These are phyloP conservation scores for Allantophomopsis lycopodina DNA, from an alignment of 2,329 filamentous ascomycete genomes.

Conservation along the genomic window DNA sequence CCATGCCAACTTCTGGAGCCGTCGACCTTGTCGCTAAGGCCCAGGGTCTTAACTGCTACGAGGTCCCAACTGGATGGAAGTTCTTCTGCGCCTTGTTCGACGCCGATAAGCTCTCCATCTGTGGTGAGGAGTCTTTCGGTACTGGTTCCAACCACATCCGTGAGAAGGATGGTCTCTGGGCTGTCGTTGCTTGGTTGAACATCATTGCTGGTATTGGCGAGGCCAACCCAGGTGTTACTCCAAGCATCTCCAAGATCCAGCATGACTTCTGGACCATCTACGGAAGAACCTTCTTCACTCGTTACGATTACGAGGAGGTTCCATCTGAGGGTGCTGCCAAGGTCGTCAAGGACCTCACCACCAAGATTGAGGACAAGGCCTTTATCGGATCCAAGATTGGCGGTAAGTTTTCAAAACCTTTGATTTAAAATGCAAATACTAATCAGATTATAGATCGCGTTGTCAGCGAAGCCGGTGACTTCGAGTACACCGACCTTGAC, in stretches of 20 bases:
- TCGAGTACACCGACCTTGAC: slow-evolving; percentile 97
- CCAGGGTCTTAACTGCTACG: slow-evolving; percentile 82
- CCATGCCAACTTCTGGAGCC: slow-evolving; percentile 93
- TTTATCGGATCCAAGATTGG: slow-evolving; percentile 76
- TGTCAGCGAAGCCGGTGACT: slow-evolving; percentile 84
- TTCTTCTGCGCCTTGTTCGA: slow-evolving; percentile 97
- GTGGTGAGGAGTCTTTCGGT: slow-evolving; percentile 95
- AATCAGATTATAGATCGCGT: slow-evolving; percentile 45
- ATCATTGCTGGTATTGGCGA: slow-evolving; percentile 92
- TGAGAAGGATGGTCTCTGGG: slow-evolving; percentile 98
- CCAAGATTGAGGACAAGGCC: slow-evolving; percentile 56
- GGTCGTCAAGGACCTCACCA: slow-evolving; percentile 69
- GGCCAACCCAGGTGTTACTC: slow-evolving; percentile 63
- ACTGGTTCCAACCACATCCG: slow-evolving; percentile 98
- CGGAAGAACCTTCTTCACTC: slow-evolving; percentile 96
- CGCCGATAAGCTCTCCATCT: slow-evolving; percentile 92
- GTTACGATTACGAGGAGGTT: slow-evolving; percentile 95
- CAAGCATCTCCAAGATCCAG: slow-evolving; percentile 93
- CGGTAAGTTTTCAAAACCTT: slow-evolving; percentile 28
- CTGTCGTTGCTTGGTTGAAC: slow-evolving; percentile 94
- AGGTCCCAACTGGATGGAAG: slow-evolving; percentile 98
- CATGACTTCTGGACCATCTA: slow-evolving; percentile 95
- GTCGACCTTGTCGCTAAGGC: slow-evolving; percentile 94
- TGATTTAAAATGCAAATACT: neutral
- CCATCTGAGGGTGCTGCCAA: slow-evolving; percentile 85